Conservation (phyloP, 1,284 basidiomycete genomes). For the Tilletia setariae region DNA sequence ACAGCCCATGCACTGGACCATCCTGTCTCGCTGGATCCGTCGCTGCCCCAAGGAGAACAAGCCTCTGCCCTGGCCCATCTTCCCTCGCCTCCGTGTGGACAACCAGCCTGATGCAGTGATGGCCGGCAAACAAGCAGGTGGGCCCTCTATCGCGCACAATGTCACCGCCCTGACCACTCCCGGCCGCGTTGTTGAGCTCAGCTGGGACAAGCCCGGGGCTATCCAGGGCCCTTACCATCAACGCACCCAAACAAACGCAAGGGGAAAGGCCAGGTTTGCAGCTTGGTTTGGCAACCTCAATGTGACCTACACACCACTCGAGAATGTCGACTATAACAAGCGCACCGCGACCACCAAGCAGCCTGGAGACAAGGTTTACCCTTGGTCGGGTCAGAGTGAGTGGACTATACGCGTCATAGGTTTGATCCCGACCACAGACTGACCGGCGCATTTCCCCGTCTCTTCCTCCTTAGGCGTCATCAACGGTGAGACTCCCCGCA, state of each 20-base stretch:
- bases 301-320: slow-evolving; percentile 36
- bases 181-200: slow-evolving; percentile 30
- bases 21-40: slow-evolving; percentile 34
- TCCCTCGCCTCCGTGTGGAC: slow-evolving; percentile 33
- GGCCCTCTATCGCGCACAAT: slow-evolving; percentile 37
- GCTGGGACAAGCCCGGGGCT: slow-evolving; percentile 35
- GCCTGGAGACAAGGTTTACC: slow-evolving; percentile 30
- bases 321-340: slow-evolving; percentile 31
- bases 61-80: slow-evolving; percentile 38
- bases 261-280: slow-evolving; percentile 31
- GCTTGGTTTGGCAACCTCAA: slow-evolving; percentile 41
- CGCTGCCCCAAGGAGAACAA: slow-evolving; percentile 33
- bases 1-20: slow-evolving; percentile 44
- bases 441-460: no score
- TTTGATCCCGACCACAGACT: no score
- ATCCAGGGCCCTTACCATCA: slow-evolving; percentile 38
- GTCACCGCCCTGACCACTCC: slow-evolving; percentile 32
- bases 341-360: slow-evolving; percentile 35
- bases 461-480: background rate
- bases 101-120: slow-evolving; percentile 35
- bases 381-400: slow-evolving; percentile 18
- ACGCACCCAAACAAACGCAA: slow-evolving; percentile 31
- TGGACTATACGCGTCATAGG: background rate
- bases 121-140: slow-evolving; percentile 32
- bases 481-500: slow-evolving; percentile 7